Percentiles rank a stretch among this genome's conserved stretches.
phyloP scores from a whole-genome alignment of 345 rosid genomes.

The Psidium friedrichsthalianum region DNA sequence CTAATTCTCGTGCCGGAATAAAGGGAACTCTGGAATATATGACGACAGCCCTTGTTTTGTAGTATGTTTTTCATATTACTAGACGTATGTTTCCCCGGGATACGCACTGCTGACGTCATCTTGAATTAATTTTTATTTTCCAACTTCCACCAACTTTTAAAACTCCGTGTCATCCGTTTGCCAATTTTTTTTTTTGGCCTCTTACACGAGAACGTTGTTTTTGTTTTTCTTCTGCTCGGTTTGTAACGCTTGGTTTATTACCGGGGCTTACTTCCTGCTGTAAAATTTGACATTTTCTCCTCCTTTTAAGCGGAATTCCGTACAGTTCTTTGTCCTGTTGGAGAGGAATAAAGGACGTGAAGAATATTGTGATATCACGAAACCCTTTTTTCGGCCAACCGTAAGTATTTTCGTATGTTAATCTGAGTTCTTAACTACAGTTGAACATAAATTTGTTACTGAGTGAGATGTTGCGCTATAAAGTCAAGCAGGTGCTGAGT shows the following conservation, averaged over 20 bases:
- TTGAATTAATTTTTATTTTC: neutral
- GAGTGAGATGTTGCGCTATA: neutral
- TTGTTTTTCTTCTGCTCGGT: neutral
- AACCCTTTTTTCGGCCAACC: neutral
- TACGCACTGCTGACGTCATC: neutral
- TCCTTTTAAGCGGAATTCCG: neutral
- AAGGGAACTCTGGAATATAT: neutral
- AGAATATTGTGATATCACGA: neutral
- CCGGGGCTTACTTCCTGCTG: neutral
- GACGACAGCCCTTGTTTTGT: neutral
- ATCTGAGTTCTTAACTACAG: neutral
- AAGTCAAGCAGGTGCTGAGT: neutral
- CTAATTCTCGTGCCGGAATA: neutral
- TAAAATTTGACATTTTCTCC: neutral
- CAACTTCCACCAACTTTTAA: neutral
- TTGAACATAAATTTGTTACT: neutral
- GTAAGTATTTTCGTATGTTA: neutral
- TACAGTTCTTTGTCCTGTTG: neutral
- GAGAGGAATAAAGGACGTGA: neutral
- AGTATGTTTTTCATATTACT: neutral
- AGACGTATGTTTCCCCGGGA: neutral
- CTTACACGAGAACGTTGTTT: neutral
- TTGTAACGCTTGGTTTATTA: neutral
- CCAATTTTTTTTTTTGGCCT: neutral
- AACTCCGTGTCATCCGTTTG: neutral